Conservation (phyloP, 1,139 yeast genomes). For the Candida labiduridarum region DNA sequence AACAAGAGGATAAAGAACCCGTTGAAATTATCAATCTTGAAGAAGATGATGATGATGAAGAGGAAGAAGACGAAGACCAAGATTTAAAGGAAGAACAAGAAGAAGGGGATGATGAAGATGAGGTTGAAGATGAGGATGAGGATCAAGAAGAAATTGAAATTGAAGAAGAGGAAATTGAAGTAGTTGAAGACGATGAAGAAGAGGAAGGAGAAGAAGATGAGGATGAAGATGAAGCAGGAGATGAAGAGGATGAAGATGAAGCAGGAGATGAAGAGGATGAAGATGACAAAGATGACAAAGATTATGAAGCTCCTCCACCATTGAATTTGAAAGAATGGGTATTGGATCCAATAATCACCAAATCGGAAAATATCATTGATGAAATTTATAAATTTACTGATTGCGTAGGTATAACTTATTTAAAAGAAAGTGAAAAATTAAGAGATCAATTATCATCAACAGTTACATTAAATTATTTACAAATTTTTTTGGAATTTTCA, state of each 20-base stretch:
- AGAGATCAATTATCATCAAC: slow-evolving; percentile 54
- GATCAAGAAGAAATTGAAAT: slow-evolving; percentile 8
- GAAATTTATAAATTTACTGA: slow-evolving; percentile 41
- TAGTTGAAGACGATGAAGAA: slow-evolving; percentile 26
- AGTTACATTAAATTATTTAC: slow-evolving; percentile 47
- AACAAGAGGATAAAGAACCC: not conserved
- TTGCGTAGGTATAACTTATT: slow-evolving; percentile 40
- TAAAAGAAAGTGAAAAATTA: slow-evolving; percentile 45
- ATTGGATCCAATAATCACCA: slow-evolving; percentile 41
- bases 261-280: slow-evolving; percentile 29
- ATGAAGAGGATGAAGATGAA: slow-evolving; percentile 24
- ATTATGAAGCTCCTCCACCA: slow-evolving; percentile 44
- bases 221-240: slow-evolving; percentile 20
- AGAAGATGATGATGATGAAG: slow-evolving; percentile 19
- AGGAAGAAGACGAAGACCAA: too few relatives aligned
- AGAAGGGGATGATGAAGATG: slow-evolving; percentile 15
- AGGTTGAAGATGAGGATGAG: slow-evolving; percentile 14
- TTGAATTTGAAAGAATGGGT: slow-evolving; percentile 40
- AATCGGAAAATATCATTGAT: slow-evolving; percentile 29
- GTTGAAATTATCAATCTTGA: slow-evolving; percentile 15
- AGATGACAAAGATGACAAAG: slow-evolving; percentile 31
- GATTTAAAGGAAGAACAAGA: too few relatives aligned
- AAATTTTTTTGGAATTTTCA: slow-evolving; percentile 40
- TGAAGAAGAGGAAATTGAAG: slow-evolving; percentile 21
- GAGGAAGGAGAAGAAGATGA: slow-evolving; percentile 21